Evolutionary conservation across 148 eudicot species (phyloP), one percentile per base, ranked within the genome.

Genomic region (Pouteria glomerata): DNA sequence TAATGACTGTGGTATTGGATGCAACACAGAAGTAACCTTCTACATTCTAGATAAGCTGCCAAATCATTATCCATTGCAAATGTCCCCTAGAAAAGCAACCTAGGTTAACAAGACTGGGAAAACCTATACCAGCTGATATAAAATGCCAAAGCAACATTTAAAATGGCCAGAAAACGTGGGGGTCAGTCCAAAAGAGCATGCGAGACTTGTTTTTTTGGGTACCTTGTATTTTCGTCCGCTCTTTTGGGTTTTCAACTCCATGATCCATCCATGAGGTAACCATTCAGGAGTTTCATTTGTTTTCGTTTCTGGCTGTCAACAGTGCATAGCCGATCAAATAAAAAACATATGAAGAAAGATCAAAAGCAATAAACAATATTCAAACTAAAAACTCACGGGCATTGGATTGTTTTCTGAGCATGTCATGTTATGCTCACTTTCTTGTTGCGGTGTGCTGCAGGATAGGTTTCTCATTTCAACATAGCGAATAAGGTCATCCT

Each of bases 231-330:
- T 48, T 10, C 44, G 56, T 52, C 85, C 89, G 39, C 74, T 63
- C 27, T 76, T 75, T 42, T 81, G 76, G 35, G 48, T 63, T 78
- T 66, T 89, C 53, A 33, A 50, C 75, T 87, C 92, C 64, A 83
- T 37, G 42, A 29, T 74, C 97, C 97, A 92, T 68, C 92, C 97
- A 63, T 58, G 71, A 64, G 96, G 97, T 74, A 89, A 80, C 85
- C 85, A 81, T 39, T 82, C 83, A 44, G 71, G 68, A 70, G 47
- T 70, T 23, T 81, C 83, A 76, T 84, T 60, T 70, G 73, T 72
- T 68, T 74, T 65, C 57, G 12, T 35, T 57, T 33, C 53, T 66
- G 14, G 31, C 85, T 81, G 67, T 26, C 64, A 76, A 55, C 6
- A 65, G 15, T 14, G 66, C 47, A 57, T 56, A 33, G 68, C 62